These are phyloP conservation scores for Podaxis carcinomalis DNA, from an alignment of 768 basidiomycete genomes.

Conservation along the genomic window DNA sequence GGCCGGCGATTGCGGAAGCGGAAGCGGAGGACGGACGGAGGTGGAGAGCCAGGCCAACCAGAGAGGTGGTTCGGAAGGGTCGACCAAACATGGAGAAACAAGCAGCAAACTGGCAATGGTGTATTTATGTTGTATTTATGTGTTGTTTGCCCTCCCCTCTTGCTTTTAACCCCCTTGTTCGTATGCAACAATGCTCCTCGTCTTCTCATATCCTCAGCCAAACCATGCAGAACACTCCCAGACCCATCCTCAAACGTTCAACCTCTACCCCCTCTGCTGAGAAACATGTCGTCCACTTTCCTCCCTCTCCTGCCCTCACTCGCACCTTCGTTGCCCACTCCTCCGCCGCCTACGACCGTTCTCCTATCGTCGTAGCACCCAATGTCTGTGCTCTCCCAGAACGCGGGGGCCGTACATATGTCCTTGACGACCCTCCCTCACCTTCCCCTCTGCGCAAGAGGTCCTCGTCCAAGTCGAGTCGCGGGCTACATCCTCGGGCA, in stretches of 20 bases:
- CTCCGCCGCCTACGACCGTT: slow-evolving; percentile 69
- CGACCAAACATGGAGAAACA: background rate
- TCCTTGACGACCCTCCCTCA: slow-evolving; percentile 45
- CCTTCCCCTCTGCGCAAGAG: slow-evolving; percentile 30
- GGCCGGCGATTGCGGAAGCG: background rate
- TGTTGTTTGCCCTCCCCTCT: background rate
- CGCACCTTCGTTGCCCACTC: slow-evolving; percentile 49
- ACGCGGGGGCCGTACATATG: slow-evolving; percentile 70
- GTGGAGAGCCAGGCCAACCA: background rate
- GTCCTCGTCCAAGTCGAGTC: slow-evolving; percentile 12
- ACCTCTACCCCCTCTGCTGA: slow-evolving; percentile 20
- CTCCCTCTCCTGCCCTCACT: slow-evolving; percentile 49
- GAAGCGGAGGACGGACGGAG: background rate
- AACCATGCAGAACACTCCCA: slow-evolving; percentile 30
- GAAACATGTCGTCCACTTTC: slow-evolving; percentile 42
- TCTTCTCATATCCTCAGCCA: slow-evolving; percentile 2
- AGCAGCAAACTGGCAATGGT: background rate
- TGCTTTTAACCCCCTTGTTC: slow-evolving; percentile 4
- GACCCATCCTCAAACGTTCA: slow-evolving; percentile 57
- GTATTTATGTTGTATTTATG: background rate
- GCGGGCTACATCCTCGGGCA: slow-evolving; percentile 7
- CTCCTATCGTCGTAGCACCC: slow-evolving; percentile 69
- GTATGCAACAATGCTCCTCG: slow-evolving; percentile 2
- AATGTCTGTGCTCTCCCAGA: slow-evolving; percentile 76
- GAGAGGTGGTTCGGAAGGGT: background rate